Evolutionary conservation across 495 filamentous ascomycete genomes (phyloP).

Genomic region (Xylaria sp.): DNA sequence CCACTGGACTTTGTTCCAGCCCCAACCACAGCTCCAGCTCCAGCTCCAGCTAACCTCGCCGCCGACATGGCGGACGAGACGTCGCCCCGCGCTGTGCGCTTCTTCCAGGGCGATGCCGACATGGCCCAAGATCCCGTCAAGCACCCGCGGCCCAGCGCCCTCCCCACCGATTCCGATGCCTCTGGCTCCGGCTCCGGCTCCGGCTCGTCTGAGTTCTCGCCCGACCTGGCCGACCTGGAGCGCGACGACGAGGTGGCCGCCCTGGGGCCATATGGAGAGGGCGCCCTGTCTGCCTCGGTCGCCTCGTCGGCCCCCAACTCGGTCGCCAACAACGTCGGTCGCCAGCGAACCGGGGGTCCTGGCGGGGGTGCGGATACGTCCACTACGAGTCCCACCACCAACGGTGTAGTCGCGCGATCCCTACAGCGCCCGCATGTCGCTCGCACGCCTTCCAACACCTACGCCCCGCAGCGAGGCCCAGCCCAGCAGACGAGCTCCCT

Average conservation of each 20-base stretch:
- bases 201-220: conserved; percentile 67
- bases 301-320: conserved; percentile 45
- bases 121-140: conserved; percentile 44
- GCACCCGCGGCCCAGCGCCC: conserved; percentile 53
- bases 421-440: conserved; percentile 39
- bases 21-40: conserved; percentile 10
- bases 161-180: conserved; percentile 67
- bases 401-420: conserved; percentile 34
- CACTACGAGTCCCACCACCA: conserved; percentile 29
- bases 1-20: conserved; percentile 29
- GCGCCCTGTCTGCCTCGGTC: conserved; percentile 41
- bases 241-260: conserved; percentile 55
- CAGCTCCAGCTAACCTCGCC: conserved; percentile 29
- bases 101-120: conserved; percentile 48
- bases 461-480: conserved; percentile 54
- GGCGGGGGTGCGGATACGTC: conserved; percentile 25
- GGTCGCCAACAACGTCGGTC: conserved; percentile 49
- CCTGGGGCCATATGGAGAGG: conserved; percentile 50
- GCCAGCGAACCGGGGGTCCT: conserved; percentile 36
- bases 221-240: conserved; percentile 55
- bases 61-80: conserved; percentile 51
- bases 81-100: conserved; percentile 60
- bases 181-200: conserved; percentile 44
- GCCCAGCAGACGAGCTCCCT: conserved; percentile 40
- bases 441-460: conserved; percentile 58